These are phyloP conservation scores for Ilyonectria mors-panacis DNA, from an alignment of 2,329 filamentous ascomycete species.

Conservation along the genomic window DNA sequence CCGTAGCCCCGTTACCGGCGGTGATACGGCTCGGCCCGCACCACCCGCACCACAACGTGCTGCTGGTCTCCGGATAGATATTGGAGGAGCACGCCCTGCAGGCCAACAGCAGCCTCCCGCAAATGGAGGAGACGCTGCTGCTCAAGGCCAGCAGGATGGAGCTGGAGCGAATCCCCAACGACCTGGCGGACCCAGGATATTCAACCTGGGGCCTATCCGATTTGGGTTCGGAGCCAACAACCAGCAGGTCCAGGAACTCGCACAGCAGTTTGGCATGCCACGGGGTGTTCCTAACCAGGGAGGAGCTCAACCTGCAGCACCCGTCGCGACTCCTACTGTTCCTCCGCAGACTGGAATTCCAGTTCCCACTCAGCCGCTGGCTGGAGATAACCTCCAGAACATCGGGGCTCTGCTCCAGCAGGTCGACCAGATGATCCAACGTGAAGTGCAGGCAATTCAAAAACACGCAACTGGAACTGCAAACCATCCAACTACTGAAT, in stretches of 20 bases:
- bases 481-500: slow-evolving; percentile 77
- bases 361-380: slow-evolving; percentile 37
- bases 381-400: slow-evolving; percentile 55
- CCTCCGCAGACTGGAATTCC: slow-evolving; percentile 36
- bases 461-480: slow-evolving; percentile 76
- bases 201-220: slow-evolving; percentile 81
- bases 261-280: slow-evolving; percentile 71
- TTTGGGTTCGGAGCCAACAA: slow-evolving; percentile 83
- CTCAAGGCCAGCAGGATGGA: slow-evolving; percentile 43
- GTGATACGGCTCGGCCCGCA: slow-evolving; percentile 45
- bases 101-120: slow-evolving; percentile 45
- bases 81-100: slow-evolving; percentile 43
- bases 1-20: slow-evolving; percentile 77
- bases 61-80: slow-evolving; percentile 51
- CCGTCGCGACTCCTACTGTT: slow-evolving; percentile 34
- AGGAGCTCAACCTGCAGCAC: slow-evolving; percentile 35
- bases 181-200: slow-evolving; percentile 69
- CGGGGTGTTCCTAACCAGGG: slow-evolving; percentile 47
- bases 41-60: slow-evolving; percentile 48
- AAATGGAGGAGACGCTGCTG: slow-evolving; percentile 37
- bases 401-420: slow-evolving; percentile 74
- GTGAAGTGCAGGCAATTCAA: slow-evolving; percentile 75
- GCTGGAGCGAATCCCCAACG: slow-evolving; percentile 41
- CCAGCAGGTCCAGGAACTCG: slow-evolving; percentile 77
- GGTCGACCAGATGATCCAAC: slow-evolving; percentile 78